These are phyloP conservation scores for Trichopus zeylanicus DNA, from an alignment of 116 monocot species.

Conservation along the genomic window DNA sequence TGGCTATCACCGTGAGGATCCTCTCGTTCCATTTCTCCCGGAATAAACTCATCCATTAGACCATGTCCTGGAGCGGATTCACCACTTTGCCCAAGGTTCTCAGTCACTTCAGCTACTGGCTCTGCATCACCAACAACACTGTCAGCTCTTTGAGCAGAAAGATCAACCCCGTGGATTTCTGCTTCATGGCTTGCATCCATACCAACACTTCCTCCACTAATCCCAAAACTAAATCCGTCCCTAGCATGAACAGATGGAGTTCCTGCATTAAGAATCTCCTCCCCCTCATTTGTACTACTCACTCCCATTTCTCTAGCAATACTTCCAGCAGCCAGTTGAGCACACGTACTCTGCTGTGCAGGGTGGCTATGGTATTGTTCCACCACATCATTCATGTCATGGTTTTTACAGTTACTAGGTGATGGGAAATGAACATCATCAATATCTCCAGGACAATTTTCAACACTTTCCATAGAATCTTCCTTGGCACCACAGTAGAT, in stretches of 20 bases:
- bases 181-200: constrained; percentile 99
- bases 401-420: constrained; percentile 26
- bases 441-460: constrained; percentile 74
- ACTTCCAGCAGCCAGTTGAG: constrained; percentile 61
- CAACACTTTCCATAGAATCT: constrained; percentile 98
- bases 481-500: constrained; percentile 43
- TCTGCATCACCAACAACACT: constrained; percentile 76
- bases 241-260: constrained; percentile 65
- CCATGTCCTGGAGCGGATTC: constrained; percentile 87
- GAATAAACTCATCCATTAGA: constrained; percentile 85
- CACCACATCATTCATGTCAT: constrained; percentile 57
- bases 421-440: constrained; percentile 58
- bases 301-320: constrained; percentile 66
- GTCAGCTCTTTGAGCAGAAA: constrained; percentile 50
- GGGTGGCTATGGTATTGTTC: constrained; percentile 71
- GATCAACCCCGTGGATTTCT: constrained; percentile 87
- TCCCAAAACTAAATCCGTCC: constrained; percentile 77
- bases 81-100: constrained; percentile 82
- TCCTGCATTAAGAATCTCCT: constrained; percentile 81
- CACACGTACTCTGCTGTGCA: constrained; percentile 73
- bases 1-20: constrained; percentile 90
- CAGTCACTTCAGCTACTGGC: constrained; percentile 73
- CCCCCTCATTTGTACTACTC: constrained; percentile 88
- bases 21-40: constrained; percentile 63
- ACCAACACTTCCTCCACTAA: constrained; percentile 93